Evolutionary conservation across 148 eudicot genomes (phyloP), one percentile per base, ranked within the genome.

Genomic region (Mesembryanthemum crystallinum): DNA sequence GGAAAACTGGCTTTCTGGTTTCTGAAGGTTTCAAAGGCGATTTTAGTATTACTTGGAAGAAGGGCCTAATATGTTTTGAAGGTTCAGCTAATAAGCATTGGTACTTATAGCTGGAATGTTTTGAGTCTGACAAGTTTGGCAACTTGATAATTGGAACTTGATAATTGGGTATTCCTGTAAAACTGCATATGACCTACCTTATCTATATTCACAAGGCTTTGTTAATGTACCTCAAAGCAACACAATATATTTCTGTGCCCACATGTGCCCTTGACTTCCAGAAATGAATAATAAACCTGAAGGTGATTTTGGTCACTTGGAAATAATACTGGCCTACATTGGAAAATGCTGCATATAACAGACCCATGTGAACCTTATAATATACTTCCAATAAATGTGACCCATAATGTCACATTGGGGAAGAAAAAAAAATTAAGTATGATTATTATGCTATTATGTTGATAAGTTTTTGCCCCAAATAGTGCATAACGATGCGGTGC

Each of bases 221-320:
- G 62, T 67, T 57, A 58, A 58, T 81, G 12, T 70, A 28, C 24
- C 45, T 39, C 29, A 58, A 52, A 59, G 32, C 24, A 49, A 76
- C 61, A 32, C 49, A 23, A n/a, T 45, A 52, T 24, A 25, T 35
- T 70, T 49, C 62, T 61, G 59, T 17, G 14, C 83, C 83, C 67
- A 80, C 83, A 70, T 80, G 83, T 70, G 76, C 76, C 82, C 79
- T 80, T 79, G 70, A 73, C 67, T 76, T 58, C 62, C 43, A 63
- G 43, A 61, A 0, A 37, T 35, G 25, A 45, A 43, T 52, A 39
- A 67, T 17, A 77, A 61, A 63, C 7, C 20, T 81, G 35, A 52
- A 17, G 43, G 21, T 12, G 28, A 8, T 7, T 57, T n/a, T 18
- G 11, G 61, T 21, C n/a, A 21, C n/a, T 21, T 23, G n/a, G 29